Conservation (phyloP, 2,329 filamentous ascomycete species). For the Diplocarpon rosae region DNA sequence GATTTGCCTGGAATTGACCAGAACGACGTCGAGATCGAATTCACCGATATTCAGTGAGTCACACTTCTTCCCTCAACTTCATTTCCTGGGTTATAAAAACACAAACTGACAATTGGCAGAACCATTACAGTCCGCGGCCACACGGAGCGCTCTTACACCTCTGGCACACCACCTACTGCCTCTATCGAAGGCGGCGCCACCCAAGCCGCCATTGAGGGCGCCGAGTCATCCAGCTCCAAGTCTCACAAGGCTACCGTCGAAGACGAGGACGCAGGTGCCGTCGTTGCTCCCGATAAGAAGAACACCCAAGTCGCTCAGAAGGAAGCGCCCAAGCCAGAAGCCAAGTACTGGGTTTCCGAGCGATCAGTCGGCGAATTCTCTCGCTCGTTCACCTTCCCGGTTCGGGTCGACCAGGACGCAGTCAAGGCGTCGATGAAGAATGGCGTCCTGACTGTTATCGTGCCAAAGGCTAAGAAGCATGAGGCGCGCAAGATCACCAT, state of each 20-base stretch:
- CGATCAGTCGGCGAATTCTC: constrained; percentile 56
- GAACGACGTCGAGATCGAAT: constrained; percentile 66
- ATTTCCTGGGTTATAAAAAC: too few species aligned
- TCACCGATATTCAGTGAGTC: constrained; percentile 52
- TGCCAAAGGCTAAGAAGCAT: constrained; percentile 56
- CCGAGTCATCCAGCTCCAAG: not conserved
- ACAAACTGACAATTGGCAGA: constrained; percentile 5
- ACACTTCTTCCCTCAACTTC: too few species aligned
- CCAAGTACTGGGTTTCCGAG: constrained; percentile 62
- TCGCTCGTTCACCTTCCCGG: constrained; percentile 57
- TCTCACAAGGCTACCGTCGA: constrained; percentile 46
- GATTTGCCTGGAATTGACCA: constrained; percentile 68
- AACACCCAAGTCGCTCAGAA: constrained; percentile 1
- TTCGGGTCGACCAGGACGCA: constrained; percentile 47
- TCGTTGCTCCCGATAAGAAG: not conserved
- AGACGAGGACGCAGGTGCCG: constrained; percentile 23
- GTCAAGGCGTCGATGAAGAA: constrained; percentile 54
- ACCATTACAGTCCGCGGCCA: constrained; percentile 61
- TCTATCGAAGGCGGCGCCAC: constrained; percentile 33
- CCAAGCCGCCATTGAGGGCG: not conserved
- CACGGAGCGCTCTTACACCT: constrained; percentile 51
- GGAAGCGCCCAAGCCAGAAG: constrained; percentile 22
- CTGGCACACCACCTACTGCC: constrained; percentile 33
- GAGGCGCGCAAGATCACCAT: constrained; percentile 45
- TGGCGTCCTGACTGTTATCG: constrained; percentile 50